Base-by-base conservation (phyloP, 306 rosid genomes). In the Lathyrus sativus region DNA sequence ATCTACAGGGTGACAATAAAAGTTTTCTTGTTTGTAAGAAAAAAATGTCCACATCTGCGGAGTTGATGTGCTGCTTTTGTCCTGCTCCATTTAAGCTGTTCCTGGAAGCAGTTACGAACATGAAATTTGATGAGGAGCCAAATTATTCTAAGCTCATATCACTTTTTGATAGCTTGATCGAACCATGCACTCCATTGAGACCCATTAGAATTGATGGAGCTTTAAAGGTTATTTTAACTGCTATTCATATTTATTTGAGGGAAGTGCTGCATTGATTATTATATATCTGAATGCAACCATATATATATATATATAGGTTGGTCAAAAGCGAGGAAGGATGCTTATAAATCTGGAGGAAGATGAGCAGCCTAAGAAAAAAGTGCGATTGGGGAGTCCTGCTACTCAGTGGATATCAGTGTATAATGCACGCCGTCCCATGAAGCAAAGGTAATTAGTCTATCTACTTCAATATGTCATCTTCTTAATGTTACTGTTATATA, bases 201-300 rank as follows among this genome's bases (percentile, higher is more conserved):
- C 96, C 96, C 33, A 89, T 91, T 54, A 84, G 88, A 85, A 89
- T 89, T 75, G 97, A 91, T 80, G 97, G 97, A 65, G 97, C 97
- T 66, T 84, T 89, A 11, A 91, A 91, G 97, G 97, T 87, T 74
- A 62, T 37, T 55, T 33, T 71, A 26, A 24, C 35, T 22, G 26
- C 26, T 15, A 13, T 45, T 43, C 48, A 14, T 64, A n/a, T 57
- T 56, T 38, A 28, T 44, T 42, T 46, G 11, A 12, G 9, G 26
- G 29, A 37, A 24, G 61, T 57, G 37, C 15, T 35, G 3, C 56
- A 26, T 63, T 54, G 37, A 12, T 31, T 79, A 6, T 18, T 54
- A 28, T 33, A 48, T 67, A 29, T 71, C 50, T 17, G 41, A 55
- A 65, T 65, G 61, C 74, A 43, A 72, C 15, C 58, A 14, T 48